Evolutionary conservation across 805 yeast species (phyloP).

Genomic region (Pichia scutulata): DNA sequence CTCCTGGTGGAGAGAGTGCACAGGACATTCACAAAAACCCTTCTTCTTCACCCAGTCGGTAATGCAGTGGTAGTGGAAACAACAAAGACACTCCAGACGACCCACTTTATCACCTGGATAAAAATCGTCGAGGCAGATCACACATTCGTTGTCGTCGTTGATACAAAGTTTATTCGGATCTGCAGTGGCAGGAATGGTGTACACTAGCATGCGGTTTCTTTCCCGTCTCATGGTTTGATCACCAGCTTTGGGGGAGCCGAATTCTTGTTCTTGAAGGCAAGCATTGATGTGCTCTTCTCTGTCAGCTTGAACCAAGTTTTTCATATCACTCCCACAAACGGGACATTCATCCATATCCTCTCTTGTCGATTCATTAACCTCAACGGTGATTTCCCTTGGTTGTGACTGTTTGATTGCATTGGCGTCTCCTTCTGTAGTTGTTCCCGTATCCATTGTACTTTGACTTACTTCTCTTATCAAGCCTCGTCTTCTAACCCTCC

Average conservation of each 20-base stretch:
- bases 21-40: constrained; percentile 83
- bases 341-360: constrained; percentile 37
- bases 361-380: not conserved
- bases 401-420: constrained; percentile 6
- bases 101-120: constrained; percentile 84
- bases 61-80: constrained; percentile 87
- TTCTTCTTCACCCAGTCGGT: constrained; percentile 84
- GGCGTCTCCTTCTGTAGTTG: not conserved
- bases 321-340: constrained; percentile 29
- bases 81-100: constrained; percentile 86
- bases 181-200: constrained; percentile 41
- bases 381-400: constrained; percentile 13
- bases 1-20: constrained; percentile 46
- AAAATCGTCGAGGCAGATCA: constrained; percentile 87
- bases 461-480: not conserved
- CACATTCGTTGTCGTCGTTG: constrained; percentile 66
- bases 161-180: constrained; percentile 14
- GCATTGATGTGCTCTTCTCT: constrained; percentile 62
- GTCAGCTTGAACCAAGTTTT: constrained; percentile 19
- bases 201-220: constrained; percentile 80
- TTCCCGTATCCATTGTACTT: not conserved
- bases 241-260: constrained; percentile 41
- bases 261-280: constrained; percentile 57
- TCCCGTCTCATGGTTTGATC: constrained; percentile 30
- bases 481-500: not conserved